These are phyloP conservation scores for Pythium dissotocum DNA, from an alignment of 352 stramenopile genomes.

Conservation along the genomic window DNA sequence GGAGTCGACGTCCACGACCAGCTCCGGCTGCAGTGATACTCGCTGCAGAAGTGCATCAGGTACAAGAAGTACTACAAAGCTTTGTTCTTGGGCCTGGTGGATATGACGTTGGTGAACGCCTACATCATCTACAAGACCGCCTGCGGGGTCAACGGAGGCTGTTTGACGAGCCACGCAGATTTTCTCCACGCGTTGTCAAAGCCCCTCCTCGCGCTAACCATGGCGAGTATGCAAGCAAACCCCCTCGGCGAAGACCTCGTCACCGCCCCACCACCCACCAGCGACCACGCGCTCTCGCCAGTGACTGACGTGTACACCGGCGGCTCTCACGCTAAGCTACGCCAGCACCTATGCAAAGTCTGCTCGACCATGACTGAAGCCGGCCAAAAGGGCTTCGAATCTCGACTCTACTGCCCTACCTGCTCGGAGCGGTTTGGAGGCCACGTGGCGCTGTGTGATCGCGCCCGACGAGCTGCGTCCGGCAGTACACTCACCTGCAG, in stretches of 20 bases:
- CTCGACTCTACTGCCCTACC: not conserved
- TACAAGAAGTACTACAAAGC: conserved; percentile 10
- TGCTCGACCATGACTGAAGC: not conserved
- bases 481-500: conserved; percentile 8
- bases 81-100: not conserved
- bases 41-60: conserved; percentile 12
- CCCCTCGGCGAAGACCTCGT: not conserved
- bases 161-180: not conserved
- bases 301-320: not conserved
- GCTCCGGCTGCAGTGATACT: conserved; percentile 20
- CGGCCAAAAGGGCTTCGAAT: not conserved
- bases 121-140: conserved; percentile 1
- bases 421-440: not conserved
- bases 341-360: not conserved
- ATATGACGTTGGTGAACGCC: not conserved
- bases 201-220: not conserved
- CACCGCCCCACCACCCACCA: not conserved
- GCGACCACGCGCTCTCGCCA: not conserved
- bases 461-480: not conserved
- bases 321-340: not conserved
- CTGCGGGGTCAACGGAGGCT: not conserved
- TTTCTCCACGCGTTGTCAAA: not conserved
- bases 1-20: conserved; percentile 13
- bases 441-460: not conserved
- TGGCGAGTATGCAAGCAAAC: not conserved